Conservation (phyloP, 331 rosid species). For the Malus hybrid region DNA sequence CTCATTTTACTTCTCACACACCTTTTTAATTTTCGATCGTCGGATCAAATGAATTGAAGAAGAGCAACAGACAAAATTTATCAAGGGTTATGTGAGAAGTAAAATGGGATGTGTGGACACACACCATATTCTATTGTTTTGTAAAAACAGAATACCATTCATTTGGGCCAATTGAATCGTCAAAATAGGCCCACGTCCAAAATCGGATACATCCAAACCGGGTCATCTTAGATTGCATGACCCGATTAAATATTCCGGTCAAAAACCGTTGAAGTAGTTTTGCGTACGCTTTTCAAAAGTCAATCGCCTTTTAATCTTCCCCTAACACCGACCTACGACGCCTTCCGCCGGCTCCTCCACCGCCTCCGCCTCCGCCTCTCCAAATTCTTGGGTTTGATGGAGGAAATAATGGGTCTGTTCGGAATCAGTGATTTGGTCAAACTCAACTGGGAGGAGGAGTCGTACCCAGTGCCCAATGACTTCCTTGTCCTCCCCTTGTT, state of each 20-base stretch:
- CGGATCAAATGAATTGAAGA: too few relatives aligned
- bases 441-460: constrained; percentile 55
- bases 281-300: background rate
- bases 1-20: too few relatives aligned
- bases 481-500: constrained; percentile 53
- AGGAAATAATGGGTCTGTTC: constrained; percentile 6
- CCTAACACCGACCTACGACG: background rate
- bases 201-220: background rate
- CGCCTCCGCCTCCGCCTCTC: background rate
- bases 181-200: too few relatives aligned
- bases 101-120: too few relatives aligned
- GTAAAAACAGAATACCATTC: too few relatives aligned
- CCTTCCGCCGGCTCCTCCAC: background rate
- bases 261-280: background rate
- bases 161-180: too few relatives aligned
- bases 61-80: too few relatives aligned
- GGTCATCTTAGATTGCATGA: background rate
- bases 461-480: constrained; percentile 60
- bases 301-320: background rate
- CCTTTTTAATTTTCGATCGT: too few relatives aligned
- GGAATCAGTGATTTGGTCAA: constrained; percentile 7
- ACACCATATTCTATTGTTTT: too few relatives aligned
- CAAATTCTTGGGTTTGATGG: background rate
- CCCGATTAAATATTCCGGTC: background rate
- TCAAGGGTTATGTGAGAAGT: too few relatives aligned